Evolutionary conservation across 305 asterid species (phyloP).

Genomic region (Rubia balearica): DNA sequence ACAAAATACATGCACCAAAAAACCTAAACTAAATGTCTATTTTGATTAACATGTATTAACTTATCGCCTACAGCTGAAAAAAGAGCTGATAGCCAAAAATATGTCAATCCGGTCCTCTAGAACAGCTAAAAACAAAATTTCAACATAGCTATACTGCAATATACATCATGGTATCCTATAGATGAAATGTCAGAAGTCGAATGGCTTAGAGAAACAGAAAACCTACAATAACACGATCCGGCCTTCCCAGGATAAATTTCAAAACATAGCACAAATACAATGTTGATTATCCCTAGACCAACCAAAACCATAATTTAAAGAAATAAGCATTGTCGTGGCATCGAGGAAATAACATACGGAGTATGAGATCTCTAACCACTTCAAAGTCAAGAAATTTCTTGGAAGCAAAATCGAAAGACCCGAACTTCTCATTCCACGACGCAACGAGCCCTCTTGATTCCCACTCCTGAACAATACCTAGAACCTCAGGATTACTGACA

Average conservation of each 20-base stretch:
- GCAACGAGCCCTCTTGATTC: conserved; percentile 75
- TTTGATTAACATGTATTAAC: not conserved
- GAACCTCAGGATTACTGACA: conserved; percentile 50
- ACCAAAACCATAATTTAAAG: too few species aligned
- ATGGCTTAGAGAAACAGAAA: not conserved
- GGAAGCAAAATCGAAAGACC: conserved; percentile 59
- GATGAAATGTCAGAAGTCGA: not conserved
- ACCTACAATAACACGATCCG: not conserved
- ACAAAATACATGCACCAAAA: not conserved
- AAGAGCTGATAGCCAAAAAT: not conserved
- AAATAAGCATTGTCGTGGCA: not conserved
- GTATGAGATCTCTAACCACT: conserved; percentile 36
- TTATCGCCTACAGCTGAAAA: too few species aligned
- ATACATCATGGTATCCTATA: not conserved
- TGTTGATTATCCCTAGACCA: too few species aligned
- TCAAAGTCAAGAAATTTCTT: conserved; percentile 41
- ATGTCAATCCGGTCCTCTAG: not conserved
- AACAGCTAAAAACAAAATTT: too few species aligned
- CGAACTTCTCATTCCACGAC: conserved; percentile 74
- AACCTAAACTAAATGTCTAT: too few species aligned
- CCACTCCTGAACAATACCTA: conserved; percentile 56
- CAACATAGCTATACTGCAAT: not conserved
- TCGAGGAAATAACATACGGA: not conserved
- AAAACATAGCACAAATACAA: too few species aligned
- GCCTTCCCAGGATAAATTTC: too few species aligned